A percentile compares a stretch with the other conserved stretches of the same genome.
Evolutionary conservation across 1,284 basidiomycete species (phyloP).

Genomic region (Heliocybe sulcata): DNA sequence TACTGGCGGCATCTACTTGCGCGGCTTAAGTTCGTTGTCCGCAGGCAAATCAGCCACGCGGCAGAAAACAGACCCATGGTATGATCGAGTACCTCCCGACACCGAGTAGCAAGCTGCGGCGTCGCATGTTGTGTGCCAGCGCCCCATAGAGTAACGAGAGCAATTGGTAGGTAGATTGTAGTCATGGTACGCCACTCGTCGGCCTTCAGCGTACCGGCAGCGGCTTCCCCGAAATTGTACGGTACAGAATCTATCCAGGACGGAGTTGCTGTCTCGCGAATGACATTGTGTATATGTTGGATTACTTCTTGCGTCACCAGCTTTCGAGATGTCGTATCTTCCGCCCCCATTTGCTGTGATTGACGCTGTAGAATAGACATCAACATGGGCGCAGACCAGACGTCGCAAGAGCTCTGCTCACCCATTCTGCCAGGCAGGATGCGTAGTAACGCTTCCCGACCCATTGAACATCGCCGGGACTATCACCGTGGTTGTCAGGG

Average conservation of each 20-base stretch:
- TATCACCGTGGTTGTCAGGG: too few relatives aligned
- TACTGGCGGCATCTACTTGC: conserved; percentile 10
- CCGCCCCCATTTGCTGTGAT: too few relatives aligned
- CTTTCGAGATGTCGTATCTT: too few relatives aligned
- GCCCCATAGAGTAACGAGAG: conserved; percentile 23
- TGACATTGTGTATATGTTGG: conserved; percentile 9
- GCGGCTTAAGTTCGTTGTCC: conserved; percentile 7
- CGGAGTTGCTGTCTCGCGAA: conserved; percentile 18
- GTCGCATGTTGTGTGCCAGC: background rate
- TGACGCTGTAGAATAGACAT: too few relatives aligned
- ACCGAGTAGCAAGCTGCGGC: background rate
- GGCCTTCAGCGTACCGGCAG: conserved; percentile 25
- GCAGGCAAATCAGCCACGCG: conserved; percentile 8
- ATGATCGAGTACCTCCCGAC: conserved; percentile 13
- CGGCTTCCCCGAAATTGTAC: conserved; percentile 20
- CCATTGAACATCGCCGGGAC: too few relatives aligned
- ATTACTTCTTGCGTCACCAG: too few relatives aligned
- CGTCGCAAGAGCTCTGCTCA: too few relatives aligned
- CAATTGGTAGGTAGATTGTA: conserved; percentile 23
- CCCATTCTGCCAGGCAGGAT: too few relatives aligned
- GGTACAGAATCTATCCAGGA: conserved; percentile 26
- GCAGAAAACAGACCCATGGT: conserved; percentile 22
- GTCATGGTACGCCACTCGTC: conserved; percentile 26
- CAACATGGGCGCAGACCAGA: too few relatives aligned
- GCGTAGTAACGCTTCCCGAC: too few relatives aligned